phyloP scores from a whole-genome alignment of 2,329 filamentous ascomycete species.

The Xylariaceae sp. region DNA sequence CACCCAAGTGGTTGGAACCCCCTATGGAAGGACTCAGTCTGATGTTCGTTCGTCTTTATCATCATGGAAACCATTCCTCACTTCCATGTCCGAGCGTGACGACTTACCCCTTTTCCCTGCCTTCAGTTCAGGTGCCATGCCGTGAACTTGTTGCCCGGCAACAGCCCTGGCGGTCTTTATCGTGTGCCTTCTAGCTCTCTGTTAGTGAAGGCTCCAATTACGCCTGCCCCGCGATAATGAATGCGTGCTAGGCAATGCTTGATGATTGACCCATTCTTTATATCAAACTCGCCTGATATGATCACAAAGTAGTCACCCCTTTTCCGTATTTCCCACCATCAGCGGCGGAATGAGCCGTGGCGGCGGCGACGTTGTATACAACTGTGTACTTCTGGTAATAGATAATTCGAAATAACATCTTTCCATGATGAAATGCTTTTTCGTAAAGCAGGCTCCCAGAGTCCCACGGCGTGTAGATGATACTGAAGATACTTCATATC shows the following conservation, averaged over 20 bases:
- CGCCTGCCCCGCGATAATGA: neutral
- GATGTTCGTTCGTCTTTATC: neutral
- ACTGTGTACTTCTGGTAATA: neutral
- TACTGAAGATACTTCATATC: neutral
- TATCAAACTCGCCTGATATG: no score
- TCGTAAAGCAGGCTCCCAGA: neutral
- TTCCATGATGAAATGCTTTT: neutral
- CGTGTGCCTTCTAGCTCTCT: neutral
- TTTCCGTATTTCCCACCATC: no score
- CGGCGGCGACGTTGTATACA: no score
- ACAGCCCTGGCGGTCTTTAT: neutral
- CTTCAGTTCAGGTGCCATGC: neutral
- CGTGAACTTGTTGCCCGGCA: neutral
- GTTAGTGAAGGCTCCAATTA: neutral
- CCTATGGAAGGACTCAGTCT: neutral
- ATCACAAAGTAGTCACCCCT: no score
- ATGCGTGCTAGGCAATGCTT: no score
- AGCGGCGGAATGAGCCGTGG: no score
- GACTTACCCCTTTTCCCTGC: neutral
- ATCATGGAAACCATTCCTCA: neutral
- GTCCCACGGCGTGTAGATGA: neutral
- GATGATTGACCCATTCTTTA: no score
- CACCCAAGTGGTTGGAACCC: no score
- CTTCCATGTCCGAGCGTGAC: neutral
- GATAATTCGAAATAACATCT: neutral